Evolutionary conservation across 2,329 filamentous ascomycete genomes (phyloP).

Genomic region (Hymenoscyphus fraxineus): DNA sequence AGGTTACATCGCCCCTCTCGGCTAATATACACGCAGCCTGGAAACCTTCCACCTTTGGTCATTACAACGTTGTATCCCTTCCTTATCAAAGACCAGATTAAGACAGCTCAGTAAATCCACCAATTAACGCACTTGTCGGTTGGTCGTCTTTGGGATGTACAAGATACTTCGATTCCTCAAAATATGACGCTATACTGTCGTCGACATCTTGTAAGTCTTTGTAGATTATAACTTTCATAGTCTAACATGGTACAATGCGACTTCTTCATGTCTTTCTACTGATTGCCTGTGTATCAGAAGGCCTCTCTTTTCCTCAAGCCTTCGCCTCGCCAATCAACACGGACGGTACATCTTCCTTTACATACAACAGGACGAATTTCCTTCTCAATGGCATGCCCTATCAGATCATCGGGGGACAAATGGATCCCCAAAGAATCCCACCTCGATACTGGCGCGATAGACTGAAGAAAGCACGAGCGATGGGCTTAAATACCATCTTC

Average conservation of each 20-base stretch:
- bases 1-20: too few relatives aligned
- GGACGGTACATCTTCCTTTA: constrained; percentile 32
- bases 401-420: constrained; percentile 47
- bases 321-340: background rate
- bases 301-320: background rate
- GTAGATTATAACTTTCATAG: background rate
- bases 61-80: too few relatives aligned
- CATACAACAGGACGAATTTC: constrained; percentile 40
- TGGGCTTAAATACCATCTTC: constrained; percentile 50
- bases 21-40: too few relatives aligned
- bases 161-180: too few relatives aligned
- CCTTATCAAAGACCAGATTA: too few relatives aligned
- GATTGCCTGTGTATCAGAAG: background rate
- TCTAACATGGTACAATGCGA: background rate
- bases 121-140: too few relatives aligned
- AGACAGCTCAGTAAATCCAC: too few relatives aligned
- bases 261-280: background rate
- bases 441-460: constrained; percentile 45
- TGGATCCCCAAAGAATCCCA: constrained; percentile 49
- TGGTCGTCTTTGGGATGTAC: too few relatives aligned
- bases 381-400: constrained; percentile 40
- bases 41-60: too few relatives aligned
- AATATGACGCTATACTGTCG: too few relatives aligned
- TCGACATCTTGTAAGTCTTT: background rate
- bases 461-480: constrained; percentile 41